Evolutionary conservation across 1,139 yeast genomes (phyloP).

Genomic region (Hansenula sp.): DNA sequence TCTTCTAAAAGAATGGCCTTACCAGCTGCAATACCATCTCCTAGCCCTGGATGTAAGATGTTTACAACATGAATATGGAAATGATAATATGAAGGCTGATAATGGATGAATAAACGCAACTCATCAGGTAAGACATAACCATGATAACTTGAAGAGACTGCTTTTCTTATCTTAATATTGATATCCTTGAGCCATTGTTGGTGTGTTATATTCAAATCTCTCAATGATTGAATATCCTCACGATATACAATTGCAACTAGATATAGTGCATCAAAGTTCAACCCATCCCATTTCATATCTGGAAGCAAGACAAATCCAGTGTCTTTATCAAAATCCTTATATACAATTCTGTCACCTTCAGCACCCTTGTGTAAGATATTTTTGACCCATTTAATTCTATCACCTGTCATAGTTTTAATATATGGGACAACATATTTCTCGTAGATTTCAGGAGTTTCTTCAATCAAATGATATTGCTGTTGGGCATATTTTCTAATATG

Average conservation of each 20-base stretch:
- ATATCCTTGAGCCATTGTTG: conserved; percentile 50
- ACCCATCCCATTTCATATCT: conserved; percentile 93
- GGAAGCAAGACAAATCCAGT: conserved; percentile 64
- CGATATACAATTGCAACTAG: conserved; percentile 75
- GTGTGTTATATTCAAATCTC: conserved; percentile 68
- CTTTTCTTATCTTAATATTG: conserved; percentile 38
- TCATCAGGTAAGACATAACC: conserved; percentile 41
- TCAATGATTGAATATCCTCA: conserved; percentile 64
- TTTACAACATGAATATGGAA: conserved; percentile 92
- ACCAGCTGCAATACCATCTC: conserved; percentile 70
- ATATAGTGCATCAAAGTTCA: conserved; percentile 65
- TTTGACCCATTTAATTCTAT: conserved; percentile 83
- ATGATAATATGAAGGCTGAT: conserved; percentile 95
- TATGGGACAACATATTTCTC: conserved; percentile 62
- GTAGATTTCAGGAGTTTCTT: conserved; percentile 83
- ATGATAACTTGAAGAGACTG: conserved; percentile 43
- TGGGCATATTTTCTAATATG: conserved; percentile 73
- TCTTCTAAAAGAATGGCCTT: conserved; percentile 82
- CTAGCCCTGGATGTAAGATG: conserved; percentile 66
- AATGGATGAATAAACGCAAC: conserved; percentile 75
- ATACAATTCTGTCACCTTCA: conserved; percentile 75
- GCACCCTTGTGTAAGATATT: conserved; percentile 80
- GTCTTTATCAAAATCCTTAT: conserved; percentile 52
- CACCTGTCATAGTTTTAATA: conserved; percentile 72
- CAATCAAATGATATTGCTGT: conserved; percentile 55